These are phyloP conservation scores for Kodamaea anthophila DNA, from an alignment of 1,139 yeast species.

Conservation along the genomic window DNA sequence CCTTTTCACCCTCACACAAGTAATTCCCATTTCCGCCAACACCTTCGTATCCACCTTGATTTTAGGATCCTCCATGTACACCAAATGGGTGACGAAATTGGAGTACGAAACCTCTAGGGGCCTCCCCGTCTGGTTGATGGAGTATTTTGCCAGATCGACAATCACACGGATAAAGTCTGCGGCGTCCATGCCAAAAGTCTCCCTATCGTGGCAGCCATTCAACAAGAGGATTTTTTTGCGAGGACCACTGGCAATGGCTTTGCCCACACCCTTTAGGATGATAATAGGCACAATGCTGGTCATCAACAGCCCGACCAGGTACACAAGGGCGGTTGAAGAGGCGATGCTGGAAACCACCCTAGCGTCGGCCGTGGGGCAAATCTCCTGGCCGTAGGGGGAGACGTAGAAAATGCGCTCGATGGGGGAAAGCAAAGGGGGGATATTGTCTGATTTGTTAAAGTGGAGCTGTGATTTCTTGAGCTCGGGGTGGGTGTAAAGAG, in stretches of 20 bases:
- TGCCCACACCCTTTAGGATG: constrained; percentile 67
- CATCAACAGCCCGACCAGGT: constrained; percentile 83
- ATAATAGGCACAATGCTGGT: constrained; percentile 80
- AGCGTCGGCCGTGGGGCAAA: constrained; percentile 68
- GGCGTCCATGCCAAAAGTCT: constrained; percentile 64
- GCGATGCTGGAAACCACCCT: constrained; percentile 52
- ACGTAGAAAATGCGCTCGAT: constrained; percentile 71
- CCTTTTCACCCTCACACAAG: constrained; percentile 41
- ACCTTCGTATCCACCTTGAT: constrained; percentile 41
- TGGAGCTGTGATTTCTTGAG: constrained; percentile 67
- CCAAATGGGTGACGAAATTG: constrained; percentile 50
- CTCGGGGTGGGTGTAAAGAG: constrained; percentile 79
- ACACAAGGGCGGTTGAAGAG: constrained; percentile 53
- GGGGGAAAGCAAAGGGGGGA: constrained; percentile 66
- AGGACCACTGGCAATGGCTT: constrained; percentile 34
- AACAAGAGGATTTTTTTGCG: constrained; percentile 49
- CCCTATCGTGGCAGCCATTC: constrained; percentile 73
- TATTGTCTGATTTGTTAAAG: constrained; percentile 51
- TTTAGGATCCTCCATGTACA: constrained; percentile 42
- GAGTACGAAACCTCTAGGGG: constrained; percentile 23
- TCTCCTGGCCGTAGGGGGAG: constrained; percentile 85
- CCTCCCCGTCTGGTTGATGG: constrained; percentile 15
- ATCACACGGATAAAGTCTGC: constrained; percentile 51
- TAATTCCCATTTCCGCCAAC: constrained; percentile 37
- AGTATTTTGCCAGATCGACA: constrained; percentile 43